Conservation (phyloP, 2,329 filamentous ascomycete genomes). For the Ophiocordyceps camponoti-rufipedis region DNA sequence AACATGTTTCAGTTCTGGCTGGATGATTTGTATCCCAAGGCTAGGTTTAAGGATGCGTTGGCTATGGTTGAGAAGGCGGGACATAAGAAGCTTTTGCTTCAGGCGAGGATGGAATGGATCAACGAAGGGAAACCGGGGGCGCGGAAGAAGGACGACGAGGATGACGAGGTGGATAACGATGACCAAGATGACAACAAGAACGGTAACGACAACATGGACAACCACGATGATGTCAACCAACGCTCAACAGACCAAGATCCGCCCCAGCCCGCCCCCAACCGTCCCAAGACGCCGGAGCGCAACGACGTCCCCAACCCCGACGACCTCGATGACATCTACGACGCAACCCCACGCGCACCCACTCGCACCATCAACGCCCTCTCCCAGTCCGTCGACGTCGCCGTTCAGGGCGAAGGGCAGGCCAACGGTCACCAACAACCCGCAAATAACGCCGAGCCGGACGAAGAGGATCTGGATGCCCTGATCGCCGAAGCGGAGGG, state of each 20-base stretch:
- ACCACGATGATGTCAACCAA: too few species aligned
- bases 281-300: conserved; percentile 1
- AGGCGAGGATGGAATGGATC: conserved; percentile 67
- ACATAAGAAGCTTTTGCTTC: conserved; percentile 62
- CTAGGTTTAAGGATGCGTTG: conserved; percentile 79
- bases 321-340: conserved; percentile 36
- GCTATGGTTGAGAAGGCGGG: conserved; percentile 85
- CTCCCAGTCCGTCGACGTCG: conserved; percentile 23
- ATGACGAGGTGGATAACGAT: conserved; percentile 5
- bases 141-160: conserved; percentile 13
- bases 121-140: conserved; percentile 47
- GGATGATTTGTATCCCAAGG: conserved; percentile 86
- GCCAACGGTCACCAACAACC: too few species aligned
- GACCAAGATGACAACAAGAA: conserved; percentile 2
- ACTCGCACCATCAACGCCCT: conserved; percentile 14
- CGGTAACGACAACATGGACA: conserved; percentile 2
- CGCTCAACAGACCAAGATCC: not conserved
- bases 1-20: conserved; percentile 94
- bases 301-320: conserved; percentile 19
- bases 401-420: conserved; percentile 16
- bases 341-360: conserved; percentile 25
- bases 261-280: not conserved
- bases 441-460: not conserved
- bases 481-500: conserved; percentile 30
- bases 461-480: conserved; percentile 30